A percentile compares a stretch with the other conserved stretches of the same genome.
Evolutionary conservation across 1,284 basidiomycete species (phyloP).

Genomic region (Caloboletus firmus): DNA sequence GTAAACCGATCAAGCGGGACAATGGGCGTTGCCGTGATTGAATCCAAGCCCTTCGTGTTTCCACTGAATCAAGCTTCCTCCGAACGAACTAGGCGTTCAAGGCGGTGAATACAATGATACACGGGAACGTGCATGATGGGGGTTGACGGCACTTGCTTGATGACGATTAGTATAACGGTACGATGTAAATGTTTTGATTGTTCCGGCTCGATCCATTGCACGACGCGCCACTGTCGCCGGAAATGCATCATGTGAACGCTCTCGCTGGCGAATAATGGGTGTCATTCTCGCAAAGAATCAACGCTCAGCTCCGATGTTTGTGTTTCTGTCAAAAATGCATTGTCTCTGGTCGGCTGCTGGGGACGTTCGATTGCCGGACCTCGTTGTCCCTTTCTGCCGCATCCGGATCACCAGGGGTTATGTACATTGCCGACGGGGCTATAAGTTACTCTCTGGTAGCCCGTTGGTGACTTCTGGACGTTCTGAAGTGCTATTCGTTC

Average conservation of each 20-base stretch:
- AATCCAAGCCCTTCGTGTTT: not conserved
- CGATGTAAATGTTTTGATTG: constrained; percentile 2
- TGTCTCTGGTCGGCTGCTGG: not conserved
- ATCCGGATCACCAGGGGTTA: constrained; percentile 24
- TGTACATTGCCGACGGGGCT: constrained; percentile 17
- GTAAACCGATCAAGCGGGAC: constrained; percentile 19
- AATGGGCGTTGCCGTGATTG: constrained; percentile 24
- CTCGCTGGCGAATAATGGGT: not conserved
- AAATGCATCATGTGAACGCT: not conserved
- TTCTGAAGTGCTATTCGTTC: constrained; percentile 8
- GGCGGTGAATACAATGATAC: constrained; percentile 4
- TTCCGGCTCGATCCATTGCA: constrained; percentile 20
- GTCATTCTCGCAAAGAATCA: constrained; percentile 15
- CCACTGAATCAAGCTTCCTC: constrained; percentile 16
- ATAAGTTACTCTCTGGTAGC: constrained; percentile 1
- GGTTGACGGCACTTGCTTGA: constrained; percentile 8
- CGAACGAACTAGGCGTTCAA: constrained; percentile 1
- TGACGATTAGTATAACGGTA: not conserved
- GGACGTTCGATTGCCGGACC: not conserved
- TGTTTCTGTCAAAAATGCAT: constrained; percentile 2
- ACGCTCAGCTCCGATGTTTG: constrained; percentile 10
- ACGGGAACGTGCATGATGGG: constrained; percentile 2
- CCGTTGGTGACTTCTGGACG: constrained; percentile 16
- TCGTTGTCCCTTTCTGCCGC: not conserved
- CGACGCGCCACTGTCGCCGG: constrained; percentile 16